Conservation (phyloP, 78 protist species). For the Tieghemostelium lacteum region DNA sequence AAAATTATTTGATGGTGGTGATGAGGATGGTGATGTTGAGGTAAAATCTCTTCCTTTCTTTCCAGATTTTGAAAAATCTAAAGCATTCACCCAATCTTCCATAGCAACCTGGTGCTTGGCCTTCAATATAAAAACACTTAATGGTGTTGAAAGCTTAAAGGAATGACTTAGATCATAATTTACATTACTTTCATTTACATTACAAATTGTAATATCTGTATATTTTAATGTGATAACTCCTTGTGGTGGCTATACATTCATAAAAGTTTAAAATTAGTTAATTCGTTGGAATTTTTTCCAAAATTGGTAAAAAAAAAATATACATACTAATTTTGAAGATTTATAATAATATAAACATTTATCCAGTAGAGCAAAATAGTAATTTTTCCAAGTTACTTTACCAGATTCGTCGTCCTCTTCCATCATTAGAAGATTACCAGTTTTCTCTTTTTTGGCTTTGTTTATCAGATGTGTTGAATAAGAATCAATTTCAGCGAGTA, state of each 20-base stretch:
- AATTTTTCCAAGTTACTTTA: constrained; percentile 46
- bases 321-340: constrained; percentile 57
- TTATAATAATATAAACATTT: constrained; percentile 66
- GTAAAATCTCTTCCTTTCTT: background rate
- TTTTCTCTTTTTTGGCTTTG: constrained; percentile 34
- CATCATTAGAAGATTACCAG: constrained; percentile 68
- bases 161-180: constrained; percentile 34
- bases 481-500: constrained; percentile 59
- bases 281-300: background rate
- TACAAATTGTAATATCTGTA: constrained; percentile 30
- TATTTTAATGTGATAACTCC: constrained; percentile 77
- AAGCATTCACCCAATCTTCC: constrained; percentile 56
- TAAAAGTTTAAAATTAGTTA: background rate
- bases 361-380: constrained; percentile 53
- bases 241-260: constrained; percentile 61
- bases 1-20: too few species aligned
- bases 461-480: constrained; percentile 43
- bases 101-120: constrained; percentile 66
- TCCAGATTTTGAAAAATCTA: constrained; percentile 1
- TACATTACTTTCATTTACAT: background rate
- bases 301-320: background rate
- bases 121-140: constrained; percentile 58
- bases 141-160: constrained; percentile 62
- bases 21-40: background rate
- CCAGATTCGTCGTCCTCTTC: constrained; percentile 63